Conservation (phyloP, 2,329 filamentous ascomycete species). For the Fusarium coffeatum region DNA sequence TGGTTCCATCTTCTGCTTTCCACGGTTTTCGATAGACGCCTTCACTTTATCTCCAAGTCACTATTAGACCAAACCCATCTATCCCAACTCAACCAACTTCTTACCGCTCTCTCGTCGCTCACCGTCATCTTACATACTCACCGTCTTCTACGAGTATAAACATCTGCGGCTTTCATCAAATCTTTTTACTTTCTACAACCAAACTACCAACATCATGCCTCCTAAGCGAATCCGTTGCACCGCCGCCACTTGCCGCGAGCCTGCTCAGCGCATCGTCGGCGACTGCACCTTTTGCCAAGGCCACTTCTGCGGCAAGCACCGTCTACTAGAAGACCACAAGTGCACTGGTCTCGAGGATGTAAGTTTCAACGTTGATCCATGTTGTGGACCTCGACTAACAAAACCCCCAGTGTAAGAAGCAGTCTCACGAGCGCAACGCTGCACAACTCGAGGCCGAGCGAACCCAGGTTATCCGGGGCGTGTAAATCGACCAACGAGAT, state of each 20-base stretch:
- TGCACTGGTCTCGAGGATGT: constrained; percentile 92
- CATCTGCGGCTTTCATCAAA: constrained; percentile 7
- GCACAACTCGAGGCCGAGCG: constrained; percentile 92
- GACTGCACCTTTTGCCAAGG: constrained; percentile 96
- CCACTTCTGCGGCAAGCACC: constrained; percentile 94
- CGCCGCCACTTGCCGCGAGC: constrained; percentile 88
- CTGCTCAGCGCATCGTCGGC: constrained; percentile 91
- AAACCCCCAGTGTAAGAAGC: constrained; percentile 83
- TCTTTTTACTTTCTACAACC: constrained; percentile 1
- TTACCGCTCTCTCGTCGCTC: constrained; percentile 19
- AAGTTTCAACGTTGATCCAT: constrained; percentile 51
- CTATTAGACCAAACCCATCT: constrained; percentile 3
- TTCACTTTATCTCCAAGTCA: constrained; percentile 25
- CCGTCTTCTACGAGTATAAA: constrained; percentile 27
- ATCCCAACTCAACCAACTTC: constrained; percentile 1
- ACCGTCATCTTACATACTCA: constrained; percentile 21
- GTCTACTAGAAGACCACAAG: constrained; percentile 92
- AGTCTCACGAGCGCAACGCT: constrained; percentile 93
- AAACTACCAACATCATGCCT: constrained; percentile 61
- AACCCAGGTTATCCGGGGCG: constrained; percentile 92
- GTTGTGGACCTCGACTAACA: constrained; percentile 6
- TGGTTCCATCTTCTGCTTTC: constrained; percentile 30
- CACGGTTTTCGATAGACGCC: constrained; percentile 22
- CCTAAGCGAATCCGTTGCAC: constrained; percentile 86
- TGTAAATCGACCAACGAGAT: constrained; percentile 62